A percentile compares a stretch with the other conserved stretches of the same genome.
Conservation (phyloP, 139 green algal species). For the Astrephomene gubernaculifera region DNA sequence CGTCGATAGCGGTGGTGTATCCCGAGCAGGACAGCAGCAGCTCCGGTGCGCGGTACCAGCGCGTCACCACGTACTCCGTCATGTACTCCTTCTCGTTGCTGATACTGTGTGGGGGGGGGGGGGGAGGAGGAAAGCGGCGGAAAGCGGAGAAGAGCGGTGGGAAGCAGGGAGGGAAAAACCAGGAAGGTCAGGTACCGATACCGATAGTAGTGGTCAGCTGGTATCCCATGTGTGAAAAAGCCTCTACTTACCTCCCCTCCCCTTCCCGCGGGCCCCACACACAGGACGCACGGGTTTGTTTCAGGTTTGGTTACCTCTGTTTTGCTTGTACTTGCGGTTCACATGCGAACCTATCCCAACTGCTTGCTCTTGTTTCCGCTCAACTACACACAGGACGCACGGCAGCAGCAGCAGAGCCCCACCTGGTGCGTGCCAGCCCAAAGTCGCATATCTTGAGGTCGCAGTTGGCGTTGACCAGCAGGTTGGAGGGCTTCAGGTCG, state of each 20-base stretch:
- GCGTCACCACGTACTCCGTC: conserved; percentile 96
- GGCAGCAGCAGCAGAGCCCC: neutral
- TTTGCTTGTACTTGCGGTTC: too few relatives aligned
- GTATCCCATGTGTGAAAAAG: neutral
- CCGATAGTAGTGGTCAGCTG: neutral
- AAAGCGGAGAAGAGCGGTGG: neutral
- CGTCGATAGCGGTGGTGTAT: conserved; percentile 80
- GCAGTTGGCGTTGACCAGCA: conserved; percentile 97
- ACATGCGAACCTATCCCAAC: too few relatives aligned
- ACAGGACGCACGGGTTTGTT: too few relatives aligned
- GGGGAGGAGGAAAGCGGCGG: too few relatives aligned
- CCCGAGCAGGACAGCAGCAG: conserved; percentile 89
- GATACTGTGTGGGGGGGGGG: neutral
- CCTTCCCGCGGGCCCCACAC: too few relatives aligned
- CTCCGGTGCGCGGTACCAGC: conserved; percentile 93
- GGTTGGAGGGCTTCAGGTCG: conserved; percentile 95
- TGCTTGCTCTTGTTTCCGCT: too few relatives aligned
- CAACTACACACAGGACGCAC: too few relatives aligned
- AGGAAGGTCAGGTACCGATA: neutral
- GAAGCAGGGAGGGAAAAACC: neutral
- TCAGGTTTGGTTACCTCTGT: too few relatives aligned
- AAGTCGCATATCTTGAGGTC: conserved; percentile 99
- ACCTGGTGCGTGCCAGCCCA: conserved; percentile 87
- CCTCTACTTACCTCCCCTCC: too few relatives aligned
- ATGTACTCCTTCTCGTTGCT: conserved; percentile 73